A percentile compares a stretch with the other conserved stretches of the same genome.
phyloP scores from a whole-genome alignment of 2,329 filamentous ascomycete genomes.

The Aspergillus sp. region DNA sequence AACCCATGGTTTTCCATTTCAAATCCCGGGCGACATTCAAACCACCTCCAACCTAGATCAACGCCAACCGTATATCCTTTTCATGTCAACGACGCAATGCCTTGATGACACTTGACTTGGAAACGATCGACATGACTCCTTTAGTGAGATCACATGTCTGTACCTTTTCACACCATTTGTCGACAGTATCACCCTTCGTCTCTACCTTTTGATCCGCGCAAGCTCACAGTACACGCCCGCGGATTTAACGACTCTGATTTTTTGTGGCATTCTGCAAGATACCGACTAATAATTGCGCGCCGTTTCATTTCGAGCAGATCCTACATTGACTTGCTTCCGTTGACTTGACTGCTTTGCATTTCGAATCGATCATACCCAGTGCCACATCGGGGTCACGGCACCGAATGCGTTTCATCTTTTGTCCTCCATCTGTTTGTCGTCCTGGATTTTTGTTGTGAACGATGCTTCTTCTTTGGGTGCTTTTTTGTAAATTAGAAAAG shows the following conservation, averaged over 20 bases:
- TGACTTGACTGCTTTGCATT: not conserved
- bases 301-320: too few relatives aligned
- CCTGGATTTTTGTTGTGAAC: not conserved
- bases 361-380: not conserved
- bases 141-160: not conserved
- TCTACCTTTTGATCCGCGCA: too few relatives aligned
- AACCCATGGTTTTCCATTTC: not conserved
- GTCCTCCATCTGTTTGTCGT: not conserved
- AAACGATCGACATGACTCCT: conserved; percentile 3
- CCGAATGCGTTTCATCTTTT: not conserved
- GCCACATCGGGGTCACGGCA: conserved; percentile 2
- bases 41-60: not conserved
- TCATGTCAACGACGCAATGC: conserved; percentile 11
- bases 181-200: too few relatives aligned
- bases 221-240: too few relatives aligned
- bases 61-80: not conserved
- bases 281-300: too few relatives aligned
- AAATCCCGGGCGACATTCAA: not conserved
- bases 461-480: not conserved
- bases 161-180: too few relatives aligned
- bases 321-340: too few relatives aligned
- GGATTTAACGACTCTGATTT: too few relatives aligned
- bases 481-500: conserved; percentile 36
- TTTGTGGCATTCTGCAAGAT: too few relatives aligned
- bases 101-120: conserved; percentile 9